phyloP scores from a whole-genome alignment of 1,284 basidiomycete species.

The Cutaneotrichosporon daszewskae region DNA sequence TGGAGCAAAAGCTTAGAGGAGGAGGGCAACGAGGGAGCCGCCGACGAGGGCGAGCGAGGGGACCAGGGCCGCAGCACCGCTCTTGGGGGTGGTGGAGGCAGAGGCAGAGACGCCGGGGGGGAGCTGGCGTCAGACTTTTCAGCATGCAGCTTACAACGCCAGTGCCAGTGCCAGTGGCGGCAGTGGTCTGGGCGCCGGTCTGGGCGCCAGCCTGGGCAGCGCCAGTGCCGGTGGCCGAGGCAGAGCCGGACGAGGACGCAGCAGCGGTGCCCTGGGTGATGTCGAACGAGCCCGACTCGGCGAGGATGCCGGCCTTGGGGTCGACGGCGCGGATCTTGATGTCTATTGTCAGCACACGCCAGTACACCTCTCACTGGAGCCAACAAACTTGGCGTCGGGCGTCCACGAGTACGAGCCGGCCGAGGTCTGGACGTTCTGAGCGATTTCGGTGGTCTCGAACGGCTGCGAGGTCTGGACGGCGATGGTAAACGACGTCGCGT shows the following conservation, averaged over 20 bases:
- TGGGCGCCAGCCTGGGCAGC: neutral
- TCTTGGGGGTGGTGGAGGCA: neutral
- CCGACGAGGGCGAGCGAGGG: constrained; percentile 16
- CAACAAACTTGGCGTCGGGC: constrained; percentile 21
- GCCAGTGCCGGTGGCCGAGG: constrained; percentile 1
- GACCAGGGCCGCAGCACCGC: constrained; percentile 7
- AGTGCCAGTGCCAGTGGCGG: neutral
- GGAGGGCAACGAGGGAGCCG: constrained; percentile 7
- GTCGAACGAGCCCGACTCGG: constrained; percentile 36
- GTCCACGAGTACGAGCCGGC: constrained; percentile 34
- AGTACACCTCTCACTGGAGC: constrained; percentile 1
- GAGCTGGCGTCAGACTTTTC: neutral
- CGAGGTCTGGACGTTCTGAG: constrained; percentile 26
- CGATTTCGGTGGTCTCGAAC: constrained; percentile 40
- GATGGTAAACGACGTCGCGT: constrained; percentile 34
- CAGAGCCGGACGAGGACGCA: constrained; percentile 10
- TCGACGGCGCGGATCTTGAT: constrained; percentile 24
- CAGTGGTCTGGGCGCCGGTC: neutral
- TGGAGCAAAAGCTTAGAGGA: constrained; percentile 9
- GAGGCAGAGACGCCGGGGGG: neutral
- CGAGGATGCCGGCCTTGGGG: constrained; percentile 30
- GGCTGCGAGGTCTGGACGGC: constrained; percentile 25
- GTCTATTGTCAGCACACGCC: neutral
- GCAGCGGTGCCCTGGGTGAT: constrained; percentile 22
- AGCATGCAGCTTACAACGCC: neutral